phyloP scores from a whole-genome alignment of 1,139 yeast genomes.

The Pichia sp. region DNA sequence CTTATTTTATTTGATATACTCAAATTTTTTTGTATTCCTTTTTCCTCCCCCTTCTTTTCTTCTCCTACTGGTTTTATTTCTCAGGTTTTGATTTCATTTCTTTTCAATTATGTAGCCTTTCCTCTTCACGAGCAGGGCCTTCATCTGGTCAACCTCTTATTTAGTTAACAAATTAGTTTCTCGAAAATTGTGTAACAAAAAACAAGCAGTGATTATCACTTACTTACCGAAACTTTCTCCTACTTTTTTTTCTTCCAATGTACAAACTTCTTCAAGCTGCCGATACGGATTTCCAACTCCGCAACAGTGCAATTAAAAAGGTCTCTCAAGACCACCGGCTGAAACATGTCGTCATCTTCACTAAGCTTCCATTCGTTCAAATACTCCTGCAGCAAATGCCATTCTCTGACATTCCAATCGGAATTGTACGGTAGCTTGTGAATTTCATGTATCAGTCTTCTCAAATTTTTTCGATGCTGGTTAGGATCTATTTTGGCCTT shows the following conservation, averaged over 20 bases:
- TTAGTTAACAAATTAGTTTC: conserved; percentile 9
- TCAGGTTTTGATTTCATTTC: not conserved
- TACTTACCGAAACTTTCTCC: not conserved
- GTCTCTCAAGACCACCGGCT: conserved; percentile 16
- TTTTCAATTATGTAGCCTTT: not conserved
- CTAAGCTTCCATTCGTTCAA: conserved; percentile 19
- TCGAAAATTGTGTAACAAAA: not conserved
- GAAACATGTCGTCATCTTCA: conserved; percentile 18
- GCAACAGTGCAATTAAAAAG: conserved; percentile 25
- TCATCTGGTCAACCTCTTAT: conserved; percentile 17
- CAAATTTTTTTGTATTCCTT: not conserved
- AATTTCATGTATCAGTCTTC: conserved; percentile 11
- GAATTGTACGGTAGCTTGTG: conserved; percentile 10
- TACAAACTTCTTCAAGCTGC: conserved; percentile 20
- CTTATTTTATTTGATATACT: not conserved
- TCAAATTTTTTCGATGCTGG: conserved; percentile 4
- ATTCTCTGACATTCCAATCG: conserved; percentile 17
- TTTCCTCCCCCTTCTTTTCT: not conserved
- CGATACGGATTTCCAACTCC: conserved; percentile 24
- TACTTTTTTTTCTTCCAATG: conserved; percentile 8
- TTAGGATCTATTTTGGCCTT: not conserved
- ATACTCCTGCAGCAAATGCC: conserved; percentile 16
- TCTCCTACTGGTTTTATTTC: not conserved
- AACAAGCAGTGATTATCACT: not conserved
- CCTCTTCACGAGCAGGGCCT: not conserved